Base-by-base conservation (phyloP, 441 rosid genomes). In the Pelargonium exstipulatum region DNA sequence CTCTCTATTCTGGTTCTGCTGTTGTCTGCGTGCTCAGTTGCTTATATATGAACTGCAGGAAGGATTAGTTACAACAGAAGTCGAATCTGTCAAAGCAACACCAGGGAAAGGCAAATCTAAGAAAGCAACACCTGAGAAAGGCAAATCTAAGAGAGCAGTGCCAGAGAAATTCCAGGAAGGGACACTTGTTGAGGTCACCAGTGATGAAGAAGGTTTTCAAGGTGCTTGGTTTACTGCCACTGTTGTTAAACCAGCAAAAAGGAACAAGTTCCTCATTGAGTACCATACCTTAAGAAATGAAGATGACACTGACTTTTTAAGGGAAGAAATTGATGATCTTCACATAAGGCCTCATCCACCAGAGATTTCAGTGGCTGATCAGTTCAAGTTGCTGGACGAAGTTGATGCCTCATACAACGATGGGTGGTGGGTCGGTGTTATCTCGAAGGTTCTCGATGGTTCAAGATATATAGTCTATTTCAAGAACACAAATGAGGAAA, bases 221-320 rank as follows among this genome's bases (percentile, higher is more conserved):
- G 97, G 92, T 79, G 95, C 97, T 69, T 90, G 95, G 96, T 94
- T 91, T 78, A 72, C 74, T 3, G 96, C 87, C 62, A 87, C 80
- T 62, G 69, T 88, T 68, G 76, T 85, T 29, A 82, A 86, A 74
- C 67, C 70, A 57, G 48, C 71, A 32, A 86, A 85, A 32, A 74
- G 67, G 7, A 81, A 71, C 49, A 85, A 74, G 82, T 90, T 85
- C 73, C 73, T 90, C 22, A 17, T 91, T 13, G 83, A 90, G 79
- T 91, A 94, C 53, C 79, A 85, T 60, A 72, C 65, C 69, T 65
- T 94, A 73, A 85, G 90, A 83, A 86, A 83, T 14, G 96, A 90
- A 26, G 96, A 90, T 69, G 94, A 87, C 69, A 83, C 80, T 46
- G 90, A 79, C 43, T 88, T 88, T 68, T 69, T 91, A 67, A 83